Percentiles rank a stretch among this genome's conserved stretches.
Conservation (phyloP, 1,139 yeast species). For the Pichia sp. region DNA sequence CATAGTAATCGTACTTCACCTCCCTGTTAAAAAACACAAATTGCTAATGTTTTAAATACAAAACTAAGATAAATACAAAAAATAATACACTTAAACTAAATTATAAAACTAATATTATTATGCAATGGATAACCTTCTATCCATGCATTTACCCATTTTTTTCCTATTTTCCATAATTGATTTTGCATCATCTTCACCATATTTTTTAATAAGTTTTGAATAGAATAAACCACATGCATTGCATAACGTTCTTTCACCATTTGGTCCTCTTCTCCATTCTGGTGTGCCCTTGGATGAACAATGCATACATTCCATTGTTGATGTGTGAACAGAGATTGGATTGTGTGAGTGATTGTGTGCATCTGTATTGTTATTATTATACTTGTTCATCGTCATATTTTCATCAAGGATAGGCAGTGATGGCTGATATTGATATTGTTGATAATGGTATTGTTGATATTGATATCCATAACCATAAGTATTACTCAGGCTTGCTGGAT, state of each 20-base stretch:
- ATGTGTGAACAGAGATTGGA: neutral
- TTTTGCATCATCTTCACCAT: conserved; percentile 65
- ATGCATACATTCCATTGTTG: conserved; percentile 44
- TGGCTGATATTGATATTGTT: conserved; percentile 5
- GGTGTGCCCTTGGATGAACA: conserved; percentile 87
- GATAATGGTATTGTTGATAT: conserved; percentile 1
- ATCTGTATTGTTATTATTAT: neutral
- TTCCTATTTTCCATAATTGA: conserved; percentile 29
- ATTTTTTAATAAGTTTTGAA: conserved; percentile 67
- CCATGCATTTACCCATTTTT: conserved; percentile 26
- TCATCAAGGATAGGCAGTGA: conserved; percentile 3
- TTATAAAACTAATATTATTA: neutral
- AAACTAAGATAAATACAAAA: neutral
- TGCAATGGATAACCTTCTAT: conserved; percentile 28
- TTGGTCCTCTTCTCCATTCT: conserved; percentile 91
- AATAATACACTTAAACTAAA: neutral
- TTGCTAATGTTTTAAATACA: too few relatives aligned
- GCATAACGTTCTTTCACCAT: conserved; percentile 80
- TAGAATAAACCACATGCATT: conserved; percentile 89
- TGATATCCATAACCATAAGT: conserved; percentile 1
- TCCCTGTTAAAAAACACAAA: too few relatives aligned
- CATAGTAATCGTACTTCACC: too few relatives aligned
- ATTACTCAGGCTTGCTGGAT: neutral
- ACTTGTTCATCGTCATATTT: neutral
- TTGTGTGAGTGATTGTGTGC: neutral